Evolutionary conservation across 768 basidiomycete species (phyloP), one percentile per base, ranked within the genome.

Genomic region (Leccinum obscurum): DNA sequence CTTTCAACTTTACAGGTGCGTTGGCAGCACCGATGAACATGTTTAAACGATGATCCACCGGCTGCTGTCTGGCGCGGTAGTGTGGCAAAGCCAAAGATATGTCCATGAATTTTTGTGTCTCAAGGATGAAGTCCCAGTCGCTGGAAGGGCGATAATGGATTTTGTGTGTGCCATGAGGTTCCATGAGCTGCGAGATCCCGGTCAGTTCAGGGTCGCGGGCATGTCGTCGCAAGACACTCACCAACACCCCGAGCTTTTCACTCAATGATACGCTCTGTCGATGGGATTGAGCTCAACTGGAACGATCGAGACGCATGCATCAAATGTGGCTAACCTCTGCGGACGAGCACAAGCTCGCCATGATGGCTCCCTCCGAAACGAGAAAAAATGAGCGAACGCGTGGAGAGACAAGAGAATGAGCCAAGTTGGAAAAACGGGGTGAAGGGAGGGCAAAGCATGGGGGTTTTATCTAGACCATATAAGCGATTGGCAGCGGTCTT

Each of bases 51-150:
- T 91, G 85, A 44, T 85, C 82, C 30, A 88, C 71, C 0, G 90
- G 90, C 66, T 92, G 89, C 64, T 84, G 77, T 39, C 84, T 83
- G 11, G 90, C 89, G 46, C 90, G 89, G 68, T 90, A 90, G 68
- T 92, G 90, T 2, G 90, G 90, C 51, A 92, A 77, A 24, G 84
- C 81, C 52, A 92, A 82, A 24, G 86, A 84, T 55, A 89, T 68
- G 66, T 92, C 87, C 59, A 90, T 76, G 11, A 85, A 74, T 35
- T 77, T 71, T 58, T 78, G 73, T 11, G 80, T 78, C 15, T 80
- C 78, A 62, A 88, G 82, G 64, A 89, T 76, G 66, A 85, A 88
- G 68, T 92, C 90, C 83, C 87, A 89, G 60, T 84, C 81, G 15
- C 83, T 79, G 44, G 81, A 77, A 28, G 80, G 77, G 26, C 78